Conservation (phyloP, 2,329 filamentous ascomycete species). For the Fusarium ambrosium region DNA sequence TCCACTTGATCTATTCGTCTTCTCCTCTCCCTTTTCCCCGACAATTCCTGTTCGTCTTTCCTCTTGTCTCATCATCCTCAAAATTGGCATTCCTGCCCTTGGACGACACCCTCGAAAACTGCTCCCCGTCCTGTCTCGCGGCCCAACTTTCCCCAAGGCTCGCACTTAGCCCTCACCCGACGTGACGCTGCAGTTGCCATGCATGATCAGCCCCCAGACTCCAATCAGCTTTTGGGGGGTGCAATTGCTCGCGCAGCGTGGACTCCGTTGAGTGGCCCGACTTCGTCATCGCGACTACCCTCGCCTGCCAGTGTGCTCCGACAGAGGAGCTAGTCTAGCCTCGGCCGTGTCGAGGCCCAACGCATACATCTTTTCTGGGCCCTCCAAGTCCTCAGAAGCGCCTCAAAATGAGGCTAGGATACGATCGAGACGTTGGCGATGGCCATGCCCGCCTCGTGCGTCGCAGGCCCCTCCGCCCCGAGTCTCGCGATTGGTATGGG, state of each 20-base stretch:
- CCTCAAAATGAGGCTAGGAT: constrained; percentile 51
- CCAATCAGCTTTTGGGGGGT: constrained; percentile 46
- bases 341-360: constrained; percentile 46
- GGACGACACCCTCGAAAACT: constrained; percentile 13
- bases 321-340: constrained; percentile 38
- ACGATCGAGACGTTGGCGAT: constrained; percentile 48
- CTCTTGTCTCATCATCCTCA: constrained; percentile 6
- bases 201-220: constrained; percentile 48
- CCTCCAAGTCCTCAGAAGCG: constrained; percentile 38
- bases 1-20: constrained; percentile 17
- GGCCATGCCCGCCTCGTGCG: constrained; percentile 46
- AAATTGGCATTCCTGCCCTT: constrained; percentile 7
- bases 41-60: constrained; percentile 1
- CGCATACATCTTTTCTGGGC: constrained; percentile 26
- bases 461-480: constrained; percentile 45
- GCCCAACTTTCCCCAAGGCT: constrained; percentile 47
- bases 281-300: constrained; percentile 37
- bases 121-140: constrained; percentile 35
- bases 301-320: constrained; percentile 35
- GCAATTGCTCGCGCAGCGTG: constrained; percentile 48
- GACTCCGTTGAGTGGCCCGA: constrained; percentile 47
- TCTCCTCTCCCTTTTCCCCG: constrained; percentile 22
- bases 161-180: constrained; percentile 42
- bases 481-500: constrained; percentile 46
- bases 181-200: constrained; percentile 49